Conservation (phyloP, 2,329 filamentous ascomycete genomes). For the Phaeosphaeria sp. region DNA sequence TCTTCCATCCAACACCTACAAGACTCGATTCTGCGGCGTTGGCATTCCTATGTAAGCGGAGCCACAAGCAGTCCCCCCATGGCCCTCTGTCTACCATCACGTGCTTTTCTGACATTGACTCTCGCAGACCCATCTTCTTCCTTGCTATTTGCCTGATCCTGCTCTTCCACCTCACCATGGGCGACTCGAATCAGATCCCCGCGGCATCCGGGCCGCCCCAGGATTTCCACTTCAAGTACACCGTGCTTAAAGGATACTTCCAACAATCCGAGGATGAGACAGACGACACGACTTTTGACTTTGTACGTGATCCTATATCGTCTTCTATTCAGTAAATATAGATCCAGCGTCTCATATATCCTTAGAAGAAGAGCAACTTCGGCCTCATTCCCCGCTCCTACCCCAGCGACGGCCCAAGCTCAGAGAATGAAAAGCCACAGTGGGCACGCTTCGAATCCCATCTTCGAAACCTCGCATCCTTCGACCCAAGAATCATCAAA, state of each 20-base stretch:
- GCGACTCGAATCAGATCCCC: background rate
- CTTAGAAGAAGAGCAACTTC: constrained; percentile 66
- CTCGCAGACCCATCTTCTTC: constrained; percentile 22
- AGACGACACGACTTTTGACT: constrained; percentile 65
- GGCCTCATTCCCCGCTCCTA: constrained; percentile 70
- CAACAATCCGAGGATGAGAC: constrained; percentile 67
- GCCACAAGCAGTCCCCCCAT: background rate
- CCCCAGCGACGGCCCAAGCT: constrained; percentile 51
- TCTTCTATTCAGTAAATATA: background rate
- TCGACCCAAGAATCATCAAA: constrained; percentile 63
- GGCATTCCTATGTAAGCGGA: constrained; percentile 11
- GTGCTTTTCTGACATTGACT: background rate
- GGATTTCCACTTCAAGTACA: constrained; percentile 61
- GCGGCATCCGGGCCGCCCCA: constrained; percentile 6
- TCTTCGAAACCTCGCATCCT: constrained; percentile 60
- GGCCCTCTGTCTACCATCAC: background rate
- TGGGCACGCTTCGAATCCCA: constrained; percentile 70
- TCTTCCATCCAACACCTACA: background rate
- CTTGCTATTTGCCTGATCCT: constrained; percentile 11
- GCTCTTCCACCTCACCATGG: constrained; percentile 14
- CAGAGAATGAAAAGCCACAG: constrained; percentile 46
- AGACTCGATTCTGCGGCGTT: constrained; percentile 7
- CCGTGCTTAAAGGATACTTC: constrained; percentile 67
- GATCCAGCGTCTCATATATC: background rate
- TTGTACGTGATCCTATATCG: constrained; percentile 57